Evolutionary conservation across 2,329 filamentous ascomycete genomes (phyloP).

Genomic region (Coniella vitis): DNA sequence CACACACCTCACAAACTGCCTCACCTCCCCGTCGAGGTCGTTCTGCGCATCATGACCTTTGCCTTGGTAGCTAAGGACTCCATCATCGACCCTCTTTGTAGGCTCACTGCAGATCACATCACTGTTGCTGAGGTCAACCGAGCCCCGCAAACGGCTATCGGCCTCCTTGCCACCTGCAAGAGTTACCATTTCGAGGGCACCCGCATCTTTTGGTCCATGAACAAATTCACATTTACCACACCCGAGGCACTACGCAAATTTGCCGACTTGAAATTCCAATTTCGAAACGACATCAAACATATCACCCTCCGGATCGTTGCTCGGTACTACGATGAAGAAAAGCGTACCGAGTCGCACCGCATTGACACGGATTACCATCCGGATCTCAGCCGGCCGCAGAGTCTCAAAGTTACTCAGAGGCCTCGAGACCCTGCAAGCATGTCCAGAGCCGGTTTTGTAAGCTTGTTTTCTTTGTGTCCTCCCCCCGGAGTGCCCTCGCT

Average conservation of each 20-base stretch:
- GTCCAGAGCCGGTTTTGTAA: slow-evolving; percentile 40
- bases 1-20: slow-evolving; percentile 25
- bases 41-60: slow-evolving; percentile 45
- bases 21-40: slow-evolving; percentile 44
- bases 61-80: slow-evolving; percentile 41
- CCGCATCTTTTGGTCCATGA: slow-evolving; percentile 43
- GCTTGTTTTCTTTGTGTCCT: background rate
- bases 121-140: slow-evolving; percentile 36
- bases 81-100: slow-evolving; percentile 48
- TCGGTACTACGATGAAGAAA: slow-evolving; percentile 48
- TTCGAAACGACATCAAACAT: slow-evolving; percentile 37
- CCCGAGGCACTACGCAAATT: slow-evolving; percentile 43
- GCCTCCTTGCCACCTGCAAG: slow-evolving; percentile 46
- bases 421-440: slow-evolving; percentile 36
- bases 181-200: slow-evolving; percentile 43
- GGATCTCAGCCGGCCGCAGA: slow-evolving; percentile 34
- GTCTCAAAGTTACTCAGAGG: slow-evolving; percentile 35
- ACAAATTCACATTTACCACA: slow-evolving; percentile 49
- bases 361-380: slow-evolving; percentile 36
- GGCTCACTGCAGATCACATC: slow-evolving; percentile 35
- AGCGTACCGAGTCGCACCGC: slow-evolving; percentile 28
- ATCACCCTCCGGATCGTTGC: slow-evolving; percentile 48
- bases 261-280: slow-evolving; percentile 34
- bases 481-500: no score
- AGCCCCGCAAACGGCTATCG: slow-evolving; percentile 44